Percentiles rank a stretch among this genome's conserved stretches.
phyloP scores from a whole-genome alignment of 805 yeast genomes.

The Candida vaughaniae region DNA sequence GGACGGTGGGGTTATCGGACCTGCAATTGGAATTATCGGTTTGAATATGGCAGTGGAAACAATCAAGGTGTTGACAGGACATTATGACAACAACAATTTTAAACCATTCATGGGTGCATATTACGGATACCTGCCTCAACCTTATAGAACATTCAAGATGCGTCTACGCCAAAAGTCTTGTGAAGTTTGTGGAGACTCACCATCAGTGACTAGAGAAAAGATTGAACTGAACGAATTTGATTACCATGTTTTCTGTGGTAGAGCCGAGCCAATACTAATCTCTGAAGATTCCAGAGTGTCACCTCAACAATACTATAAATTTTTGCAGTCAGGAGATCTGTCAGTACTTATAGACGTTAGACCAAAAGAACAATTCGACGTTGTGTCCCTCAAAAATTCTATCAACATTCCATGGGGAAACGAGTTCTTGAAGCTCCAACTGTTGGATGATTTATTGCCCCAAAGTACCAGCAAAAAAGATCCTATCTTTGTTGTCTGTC shows the following conservation, averaged over 20 bases:
- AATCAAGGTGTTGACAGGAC: slow-evolving; percentile 65
- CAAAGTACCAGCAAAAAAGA: slow-evolving; percentile 12
- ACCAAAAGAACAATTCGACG: slow-evolving; percentile 70
- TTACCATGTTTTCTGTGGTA: slow-evolving; percentile 78
- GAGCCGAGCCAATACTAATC: slow-evolving; percentile 45
- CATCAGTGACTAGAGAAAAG: slow-evolving; percentile 46
- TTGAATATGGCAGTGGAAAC: slow-evolving; percentile 86
- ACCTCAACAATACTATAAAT: slow-evolving; percentile 30
- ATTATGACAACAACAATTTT: slow-evolving; percentile 51
- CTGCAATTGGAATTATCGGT: slow-evolving; percentile 93
- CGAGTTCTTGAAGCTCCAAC: slow-evolving; percentile 31
- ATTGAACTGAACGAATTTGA: slow-evolving; percentile 52
- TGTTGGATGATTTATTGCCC: slow-evolving; percentile 16
- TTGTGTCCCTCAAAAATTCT: slow-evolving; percentile 59
- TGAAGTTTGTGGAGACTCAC: slow-evolving; percentile 57
- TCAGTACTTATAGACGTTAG: slow-evolving; percentile 71
- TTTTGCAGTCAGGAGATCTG: neutral
- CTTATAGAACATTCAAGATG: slow-evolving; percentile 75
- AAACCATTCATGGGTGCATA: slow-evolving; percentile 69
- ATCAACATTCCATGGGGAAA: slow-evolving; percentile 60
- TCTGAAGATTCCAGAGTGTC: slow-evolving; percentile 46
- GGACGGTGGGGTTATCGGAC: slow-evolving; percentile 86
- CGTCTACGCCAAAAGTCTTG: slow-evolving; percentile 64
- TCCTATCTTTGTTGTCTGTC: slow-evolving; percentile 64
- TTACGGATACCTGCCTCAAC: slow-evolving; percentile 65